Conservation (phyloP, 805 yeast species). For the Ogataea trehalophila region DNA sequence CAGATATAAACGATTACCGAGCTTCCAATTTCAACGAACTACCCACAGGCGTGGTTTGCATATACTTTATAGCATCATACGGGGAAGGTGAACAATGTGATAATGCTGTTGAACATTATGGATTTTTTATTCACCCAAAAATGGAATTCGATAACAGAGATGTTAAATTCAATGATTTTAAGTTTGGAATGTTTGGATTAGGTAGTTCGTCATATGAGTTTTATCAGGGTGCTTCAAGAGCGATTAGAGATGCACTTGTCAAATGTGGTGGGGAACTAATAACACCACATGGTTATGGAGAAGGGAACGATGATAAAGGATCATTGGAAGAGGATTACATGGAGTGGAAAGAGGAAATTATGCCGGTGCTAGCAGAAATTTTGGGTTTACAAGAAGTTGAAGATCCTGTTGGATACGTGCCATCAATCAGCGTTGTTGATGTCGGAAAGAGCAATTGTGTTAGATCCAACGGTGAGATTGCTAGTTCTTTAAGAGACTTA, state of each 20-base stretch:
- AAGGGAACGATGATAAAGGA: constrained; percentile 90
- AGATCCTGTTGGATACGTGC: constrained; percentile 53
- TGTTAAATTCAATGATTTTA: constrained; percentile 45
- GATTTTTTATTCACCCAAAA: constrained; percentile 27
- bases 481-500: constrained; percentile 13
- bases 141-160: constrained; percentile 35
- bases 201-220: constrained; percentile 91
- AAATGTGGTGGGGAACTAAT: constrained; percentile 57
- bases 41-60: constrained; percentile 35
- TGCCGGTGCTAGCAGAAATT: constrained; percentile 53
- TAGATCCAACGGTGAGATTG: constrained; percentile 16
- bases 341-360: constrained; percentile 82
- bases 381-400: constrained; percentile 64
- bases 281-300: constrained; percentile 74
- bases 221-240: constrained; percentile 73
- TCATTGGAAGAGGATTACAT: constrained; percentile 86
- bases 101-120: constrained; percentile 68
- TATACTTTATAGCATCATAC: constrained; percentile 79
- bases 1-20: constrained; percentile 76
- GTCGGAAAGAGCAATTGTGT: constrained; percentile 23
- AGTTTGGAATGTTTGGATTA: constrained; percentile 75
- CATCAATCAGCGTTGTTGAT: constrained; percentile 44
- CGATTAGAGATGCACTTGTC: constrained; percentile 45
- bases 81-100: constrained; percentile 99
- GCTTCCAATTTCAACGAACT: constrained; percentile 60